Conservation (phyloP, 2,329 filamentous ascomycete genomes). For the Ophiostoma fasciatum region DNA sequence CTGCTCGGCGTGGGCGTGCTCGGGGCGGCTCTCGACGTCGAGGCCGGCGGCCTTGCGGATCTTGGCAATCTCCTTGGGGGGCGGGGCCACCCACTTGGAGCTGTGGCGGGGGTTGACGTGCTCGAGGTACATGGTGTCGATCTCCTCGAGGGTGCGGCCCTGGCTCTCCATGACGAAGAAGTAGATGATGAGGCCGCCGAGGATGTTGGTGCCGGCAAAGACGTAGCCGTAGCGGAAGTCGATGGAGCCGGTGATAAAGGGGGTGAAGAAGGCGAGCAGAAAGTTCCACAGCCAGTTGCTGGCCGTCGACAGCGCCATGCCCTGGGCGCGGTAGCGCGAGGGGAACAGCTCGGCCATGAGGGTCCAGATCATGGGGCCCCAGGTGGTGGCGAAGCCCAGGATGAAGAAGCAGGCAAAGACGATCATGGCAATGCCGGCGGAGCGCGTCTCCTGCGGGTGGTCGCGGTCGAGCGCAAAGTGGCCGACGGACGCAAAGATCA, state of each 20-base stretch:
- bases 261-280: conserved; percentile 19
- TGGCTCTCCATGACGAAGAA: conserved; percentile 80
- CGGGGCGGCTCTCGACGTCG: conserved; percentile 5
- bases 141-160: conserved; percentile 66
- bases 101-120: conserved; percentile 18
- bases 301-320: conserved; percentile 15
- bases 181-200: conserved; percentile 57
- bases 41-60: conserved; percentile 8
- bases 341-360: conserved; percentile 13
- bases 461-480: conserved; percentile 24
- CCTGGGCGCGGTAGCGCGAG: conserved; percentile 11
- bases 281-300: conserved; percentile 48
- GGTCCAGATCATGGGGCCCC: conserved; percentile 13
- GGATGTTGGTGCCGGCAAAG: conserved; percentile 57
- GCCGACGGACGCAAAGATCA: conserved; percentile 48
- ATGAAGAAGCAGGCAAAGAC: conserved; percentile 63
- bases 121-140: conserved; percentile 45
- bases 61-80: conserved; percentile 5
- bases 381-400: conserved; percentile 43
- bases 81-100: conserved; percentile 5
- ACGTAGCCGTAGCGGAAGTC: conserved; percentile 57
- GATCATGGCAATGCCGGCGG: conserved; percentile 51
- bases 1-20: conserved; percentile 3
- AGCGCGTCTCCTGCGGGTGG: conserved; percentile 20
- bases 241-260: conserved; percentile 37